Base-by-base conservation (phyloP, 768 basidiomycete genomes). In the Harrya chromipes region DNA sequence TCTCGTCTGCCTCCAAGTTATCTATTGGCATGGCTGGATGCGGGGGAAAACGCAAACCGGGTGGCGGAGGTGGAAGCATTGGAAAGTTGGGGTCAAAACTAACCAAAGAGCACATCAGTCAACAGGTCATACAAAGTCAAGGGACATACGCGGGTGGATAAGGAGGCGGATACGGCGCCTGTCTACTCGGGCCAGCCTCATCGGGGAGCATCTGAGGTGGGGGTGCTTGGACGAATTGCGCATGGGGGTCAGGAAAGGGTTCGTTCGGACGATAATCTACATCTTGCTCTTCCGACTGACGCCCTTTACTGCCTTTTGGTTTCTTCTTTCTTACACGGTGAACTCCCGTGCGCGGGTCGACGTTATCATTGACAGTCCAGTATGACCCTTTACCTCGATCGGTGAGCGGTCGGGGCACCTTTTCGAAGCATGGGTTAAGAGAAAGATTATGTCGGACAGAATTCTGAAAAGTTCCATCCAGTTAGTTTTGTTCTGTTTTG, bases 381-480 rank as follows among this genome's bases (percentile, higher is more conserved):
- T 92, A 93, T 0, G 88, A 91, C 19, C 90, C 90, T 62, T 93
- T 93, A 45, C 90, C 90, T 44, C 90, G 84, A 61, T 93, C 90
- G 6, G 90, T 93, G 57, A 93, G 79, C 12, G 90, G 90, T n/a
- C 90, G 86, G 3, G 90, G 85, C 5, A 92, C 87, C 69, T 93
- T 93, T 70, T 91, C 88, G 60, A 93, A 93, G 63, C 89, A 93
- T 44, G 90, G 90, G 58, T 93, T 93, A 53, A 93, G 76, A 6
- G 90, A 93, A 21, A 93, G 79, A 60, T 93, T 93, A 68, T 93
- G 90, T 41, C 90, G 85, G 56, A 93, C 90, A 36, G 90, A 92
- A 64, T 93, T 93, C 90, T 93, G 61, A 24, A 26, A 39, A 31
- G 41, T 29, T 26, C n/a, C 1, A 40, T 37, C 6, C 13, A 4